Evolutionary conservation across 2,329 filamentous ascomycete genomes (phyloP), one percentile per base, ranked within the genome.

Genomic region (Colletotrichum musicola): DNA sequence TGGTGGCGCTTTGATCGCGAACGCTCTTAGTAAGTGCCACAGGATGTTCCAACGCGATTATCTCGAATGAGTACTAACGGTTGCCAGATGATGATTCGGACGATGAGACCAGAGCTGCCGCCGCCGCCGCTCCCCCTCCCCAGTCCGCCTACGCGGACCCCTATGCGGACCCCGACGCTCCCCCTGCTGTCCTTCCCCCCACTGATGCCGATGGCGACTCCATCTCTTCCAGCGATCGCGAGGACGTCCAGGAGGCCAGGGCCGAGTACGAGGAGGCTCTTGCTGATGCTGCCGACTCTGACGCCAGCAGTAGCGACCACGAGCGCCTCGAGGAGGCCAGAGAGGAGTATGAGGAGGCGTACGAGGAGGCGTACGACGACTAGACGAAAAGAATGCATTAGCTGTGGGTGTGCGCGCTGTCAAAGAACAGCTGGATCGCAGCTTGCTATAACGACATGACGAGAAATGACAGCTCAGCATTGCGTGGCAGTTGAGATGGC

Each of bases 1-100:
- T 46, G 89, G 86, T 25, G 89, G 88, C 58, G 89, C 87, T 3
- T 74, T 89, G 53, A 80, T 91, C 61, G 85, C 84, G 50, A 83
- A 90, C 73, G 87, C 85, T 61, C 73, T 89, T 35, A 78, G 86
- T 88, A 81, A 68, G 83, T 82, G 57, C 55, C 61, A n/a, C 46
- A 20, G 18, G 18, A 10, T 25, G 5, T 49, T n/a, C 46, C n/a
- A 9, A 22, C 6, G 16, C 18, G n/a, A 18, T 13, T 12, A 22
- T 5, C 18, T 12, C 16, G 25, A 22, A 2, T 12, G 30, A 25
- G n/a, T 47, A 27, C 51, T 67, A 16, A 67, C 46, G 0, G 6
- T 6, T 2, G 14, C 25, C 53, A 16, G 4, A 44, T 63, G 71
- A 72, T 56, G 71, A 72, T 55, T 71, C 69, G 12, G 66, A 71